Base-by-base conservation (phyloP, 2,329 filamentous ascomycete genomes). In the Alternaria sp. region DNA sequence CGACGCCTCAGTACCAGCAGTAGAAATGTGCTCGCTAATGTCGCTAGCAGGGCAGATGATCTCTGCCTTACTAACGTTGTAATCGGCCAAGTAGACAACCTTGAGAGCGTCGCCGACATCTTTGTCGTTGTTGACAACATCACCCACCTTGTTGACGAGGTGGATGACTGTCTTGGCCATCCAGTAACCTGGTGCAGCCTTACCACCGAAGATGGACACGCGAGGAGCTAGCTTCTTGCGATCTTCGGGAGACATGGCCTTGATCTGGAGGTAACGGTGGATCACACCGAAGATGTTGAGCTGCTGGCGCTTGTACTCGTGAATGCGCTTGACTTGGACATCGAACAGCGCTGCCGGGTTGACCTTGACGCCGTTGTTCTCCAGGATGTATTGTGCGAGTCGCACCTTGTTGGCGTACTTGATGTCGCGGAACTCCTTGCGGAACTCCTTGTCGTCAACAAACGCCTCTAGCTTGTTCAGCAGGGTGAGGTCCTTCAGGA, bases 91-190 rank as follows among this genome's bases (percentile, higher is more conserved):
- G 85, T 97, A 99, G 76, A 99, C 90, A 57, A 99, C 96, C 86
- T 99, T 99, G 77, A 99, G 87, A 28, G 97, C 86, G 76, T 98
- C 95, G 30, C 95, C 95, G 76, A 98, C 90, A 32, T 98, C 96
- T 46, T 89, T 85, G 75, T 99, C 96, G 44, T 92, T 92, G 84
- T 99, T 99, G 71, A 99, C 91, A 3, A 98, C 92, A 15, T 89
- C 83, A 5, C 93, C 93, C 25, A 98, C 96, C 65, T 90, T 91
- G 84, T 97, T 98, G 85, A 99, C 90, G 61, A 99, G 87, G 78
- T 98, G 95, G 73, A 99, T 99, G 70, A 97, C 93, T 44, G 96
- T 96, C 88, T 99, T 99, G 40, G 96, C 96, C 96, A 98, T 99
- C 96, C 96, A 99, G 85, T 99, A 99, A 15, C 96, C 96, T 0